These are phyloP conservation scores for Chytriomyces sp. DNA, from an alignment of 192 early-diverging fungal genomes.

Conservation along the genomic window DNA sequence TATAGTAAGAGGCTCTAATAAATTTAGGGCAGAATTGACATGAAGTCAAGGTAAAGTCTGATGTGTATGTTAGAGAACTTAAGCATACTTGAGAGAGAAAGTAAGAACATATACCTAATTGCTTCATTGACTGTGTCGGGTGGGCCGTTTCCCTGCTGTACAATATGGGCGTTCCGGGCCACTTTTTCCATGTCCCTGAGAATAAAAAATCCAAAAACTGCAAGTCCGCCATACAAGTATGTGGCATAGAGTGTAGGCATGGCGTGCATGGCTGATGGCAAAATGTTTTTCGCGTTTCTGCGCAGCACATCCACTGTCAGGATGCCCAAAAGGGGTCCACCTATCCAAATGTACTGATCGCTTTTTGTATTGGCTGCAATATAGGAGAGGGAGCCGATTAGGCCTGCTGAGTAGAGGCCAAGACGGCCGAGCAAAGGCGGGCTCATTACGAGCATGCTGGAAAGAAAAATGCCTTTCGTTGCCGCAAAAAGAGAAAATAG, in stretches of 20 bases:
- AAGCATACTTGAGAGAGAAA: no score
- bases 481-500: background rate
- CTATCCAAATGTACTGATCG: slow-evolving; percentile 1
- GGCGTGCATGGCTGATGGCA: background rate
- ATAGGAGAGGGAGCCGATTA: background rate
- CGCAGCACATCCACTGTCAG: background rate
- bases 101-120: no score
- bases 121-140: slow-evolving; percentile 8
- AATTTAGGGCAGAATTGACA: slow-evolving; percentile 11
- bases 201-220: background rate
- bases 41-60: slow-evolving; percentile 4
- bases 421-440: slow-evolving; percentile 2
- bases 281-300: background rate
- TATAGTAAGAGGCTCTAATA: no score
- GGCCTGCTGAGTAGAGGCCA: background rate
- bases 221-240: background rate
- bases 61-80: no score
- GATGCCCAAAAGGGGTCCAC: background rate
- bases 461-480: background rate
- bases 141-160: background rate
- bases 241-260: background rate
- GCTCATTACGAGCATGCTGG: background rate
- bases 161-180: background rate
- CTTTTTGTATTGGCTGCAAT: background rate
- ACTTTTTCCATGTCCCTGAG: slow-evolving; percentile 1